Percentiles rank a stretch among this genome's conserved stretches.
These are phyloP conservation scores for Aspergillus ibericus DNA, from an alignment of 2,329 filamentous ascomycete genomes.

Conservation along the genomic window DNA sequence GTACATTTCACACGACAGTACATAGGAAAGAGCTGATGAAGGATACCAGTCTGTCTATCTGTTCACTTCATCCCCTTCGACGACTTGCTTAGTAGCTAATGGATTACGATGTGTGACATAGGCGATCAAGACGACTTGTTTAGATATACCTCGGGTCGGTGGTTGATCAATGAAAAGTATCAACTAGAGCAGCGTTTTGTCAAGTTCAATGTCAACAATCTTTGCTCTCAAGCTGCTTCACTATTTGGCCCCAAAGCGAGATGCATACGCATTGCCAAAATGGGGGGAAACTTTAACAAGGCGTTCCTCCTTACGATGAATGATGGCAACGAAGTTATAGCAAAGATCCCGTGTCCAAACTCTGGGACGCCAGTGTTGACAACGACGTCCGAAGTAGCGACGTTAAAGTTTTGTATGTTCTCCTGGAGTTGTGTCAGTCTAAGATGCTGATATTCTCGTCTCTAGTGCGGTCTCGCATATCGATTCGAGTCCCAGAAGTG, in stretches of 20 bases:
- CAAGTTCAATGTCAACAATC: constrained; percentile 30
- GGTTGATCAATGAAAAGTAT: constrained; percentile 27
- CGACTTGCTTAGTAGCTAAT: neutral
- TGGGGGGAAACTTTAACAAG: constrained; percentile 23
- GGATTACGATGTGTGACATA: neutral
- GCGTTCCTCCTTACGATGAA: constrained; percentile 26
- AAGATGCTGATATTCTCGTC: neutral
- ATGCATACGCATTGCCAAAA: constrained; percentile 26
- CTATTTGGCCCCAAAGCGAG: constrained; percentile 19
- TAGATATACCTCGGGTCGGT: constrained; percentile 32
- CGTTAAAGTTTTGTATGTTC: constrained; percentile 28
- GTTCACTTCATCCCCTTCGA: neutral
- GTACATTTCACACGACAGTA: neutral
- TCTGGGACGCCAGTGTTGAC: constrained; percentile 23
- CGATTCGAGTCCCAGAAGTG: constrained; percentile 36
- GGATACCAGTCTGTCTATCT: neutral
- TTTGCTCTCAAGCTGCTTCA: constrained; percentile 28
- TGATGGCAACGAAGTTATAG: constrained; percentile 24
- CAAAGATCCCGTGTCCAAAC: constrained; percentile 27
- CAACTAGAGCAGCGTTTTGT: constrained; percentile 26
- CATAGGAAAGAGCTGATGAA: too few relatives aligned
- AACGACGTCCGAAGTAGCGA: constrained; percentile 41
- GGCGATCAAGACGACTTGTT: constrained; percentile 18
- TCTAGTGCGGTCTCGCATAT: constrained; percentile 15
- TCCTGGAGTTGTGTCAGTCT: neutral